Evolutionary conservation across 345 rosid genomes (phyloP), one percentile per base, ranked within the genome.

Genomic region (Gossypium sturtianum): DNA sequence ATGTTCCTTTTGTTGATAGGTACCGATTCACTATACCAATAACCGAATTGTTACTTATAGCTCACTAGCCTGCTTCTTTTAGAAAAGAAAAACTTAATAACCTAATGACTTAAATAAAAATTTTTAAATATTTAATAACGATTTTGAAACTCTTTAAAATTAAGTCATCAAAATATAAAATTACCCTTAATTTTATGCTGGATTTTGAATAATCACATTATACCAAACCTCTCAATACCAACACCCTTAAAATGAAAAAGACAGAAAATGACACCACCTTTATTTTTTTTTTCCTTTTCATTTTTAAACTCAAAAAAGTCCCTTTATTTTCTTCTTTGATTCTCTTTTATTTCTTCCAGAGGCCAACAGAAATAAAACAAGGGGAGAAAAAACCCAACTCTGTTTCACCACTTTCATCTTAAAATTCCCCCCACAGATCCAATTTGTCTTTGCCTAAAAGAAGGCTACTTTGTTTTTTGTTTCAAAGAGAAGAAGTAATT

Each of bases 51-150:
- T 34, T 4, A 34, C 38, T 34, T 4, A 0, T 34, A 34, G 6
- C 38, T 34, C 6, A 4, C 1, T 34, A 4, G 0, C 0, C 6
- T 34, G 0, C 38, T 34, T 29, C 5, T 4, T 29, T 29, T 4
- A 0, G 0, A 29, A 0, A 4, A 29, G 5, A 29, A 34, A 34
- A 34, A 34, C 1, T 34, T 34, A 34, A 34, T 0, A 34, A 0
- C 0, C 6, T 0, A 34, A 34, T 4, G 0, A 4, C 1, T 34
- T 4, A 0, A 34, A 34, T 34, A 34, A 34, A 34, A 3, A 0
- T 0, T 29, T 4, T 34, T 0, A 34, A 34, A 34, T 4, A 34
- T 34, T 34, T 34, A 34, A 34, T 34, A 4, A 34, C 0, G 0
- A 34, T 34, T 34, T 34, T 34, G 0, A 34, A 34, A 34, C 1